Evolutionary conservation across 345 rosid species (phyloP).

Genomic region (Gossypioides kirkii): DNA sequence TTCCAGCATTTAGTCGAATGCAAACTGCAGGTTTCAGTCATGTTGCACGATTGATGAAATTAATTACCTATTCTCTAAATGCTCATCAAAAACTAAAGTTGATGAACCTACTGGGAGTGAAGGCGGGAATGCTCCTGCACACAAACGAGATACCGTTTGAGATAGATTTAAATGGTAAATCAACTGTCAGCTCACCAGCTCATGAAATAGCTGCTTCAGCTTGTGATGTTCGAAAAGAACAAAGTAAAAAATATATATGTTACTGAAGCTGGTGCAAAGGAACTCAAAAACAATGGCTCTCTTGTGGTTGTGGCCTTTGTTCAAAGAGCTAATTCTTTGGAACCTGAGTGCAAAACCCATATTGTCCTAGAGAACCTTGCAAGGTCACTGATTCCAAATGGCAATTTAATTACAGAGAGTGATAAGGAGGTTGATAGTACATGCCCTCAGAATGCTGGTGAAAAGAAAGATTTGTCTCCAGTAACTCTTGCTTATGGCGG

Average conservation of each 20-base stretch:
- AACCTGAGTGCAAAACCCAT: too few relatives aligned
- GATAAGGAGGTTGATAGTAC: neutral
- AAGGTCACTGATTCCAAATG: conserved; percentile 8
- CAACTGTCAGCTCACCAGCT: neutral
- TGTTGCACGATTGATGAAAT: conserved; percentile 71
- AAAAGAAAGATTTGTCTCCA: conserved; percentile 11
- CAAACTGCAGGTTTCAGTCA: conserved; percentile 51
- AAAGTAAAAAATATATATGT: conserved; percentile 14
- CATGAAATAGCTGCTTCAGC: conserved; percentile 10
- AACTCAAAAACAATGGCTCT: conserved; percentile 7
- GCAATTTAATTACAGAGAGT: neutral
- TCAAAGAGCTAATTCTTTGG: too few relatives aligned
- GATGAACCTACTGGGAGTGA: conserved; percentile 34
- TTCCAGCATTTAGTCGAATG: conserved; percentile 33
- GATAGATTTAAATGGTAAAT: conserved; percentile 18
- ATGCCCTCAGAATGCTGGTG: conserved; percentile 1
- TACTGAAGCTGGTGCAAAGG: conserved; percentile 9
- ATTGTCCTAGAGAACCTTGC: conserved; percentile 11
- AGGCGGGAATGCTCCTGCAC: conserved; percentile 21
- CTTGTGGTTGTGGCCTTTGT: conserved; percentile 17
- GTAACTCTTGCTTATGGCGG: neutral
- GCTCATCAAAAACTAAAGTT: conserved; percentile 41
- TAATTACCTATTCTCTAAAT: conserved; percentile 43
- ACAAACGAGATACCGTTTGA: conserved; percentile 21
- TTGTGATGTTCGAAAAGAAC: too few relatives aligned